Percentiles rank a stretch among this genome's conserved stretches.
Evolutionary conservation across 768 basidiomycete genomes (phyloP).

Genomic region (Pleurotus citrinopileatus): DNA sequence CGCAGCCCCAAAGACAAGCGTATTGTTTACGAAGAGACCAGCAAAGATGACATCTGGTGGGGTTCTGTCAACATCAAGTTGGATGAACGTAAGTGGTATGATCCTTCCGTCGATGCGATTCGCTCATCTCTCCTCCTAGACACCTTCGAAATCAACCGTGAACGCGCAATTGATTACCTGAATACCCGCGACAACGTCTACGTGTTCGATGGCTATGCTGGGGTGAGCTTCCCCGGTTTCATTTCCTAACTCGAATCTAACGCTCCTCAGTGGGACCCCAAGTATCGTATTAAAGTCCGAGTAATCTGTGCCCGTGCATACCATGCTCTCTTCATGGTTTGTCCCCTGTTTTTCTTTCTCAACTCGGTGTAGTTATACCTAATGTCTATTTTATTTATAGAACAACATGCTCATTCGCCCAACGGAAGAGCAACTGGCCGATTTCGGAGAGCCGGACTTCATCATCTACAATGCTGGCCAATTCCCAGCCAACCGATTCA

Average conservation of each 20-base stretch:
- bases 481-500: constrained; percentile 99
- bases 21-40: constrained; percentile 95
- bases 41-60: constrained; percentile 99
- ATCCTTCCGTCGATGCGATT: not conserved
- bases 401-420: constrained; percentile 99
- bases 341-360: constrained; percentile 24
- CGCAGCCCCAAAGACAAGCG: constrained; percentile 99
- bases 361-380: not conserved
- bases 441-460: constrained; percentile 98
- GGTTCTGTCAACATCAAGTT: constrained; percentile 99
- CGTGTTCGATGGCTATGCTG: constrained; percentile 94
- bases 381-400: constrained; percentile 36
- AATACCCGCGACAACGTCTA: constrained; percentile 99
- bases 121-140: constrained; percentile 38
- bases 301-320: constrained; percentile 98
- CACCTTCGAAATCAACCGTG: constrained; percentile 99
- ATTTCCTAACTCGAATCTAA: constrained; percentile 10
- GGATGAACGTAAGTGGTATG: constrained; percentile 74
- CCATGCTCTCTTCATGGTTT: constrained; percentile 97
- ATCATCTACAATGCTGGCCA: constrained; percentile 99
- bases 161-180: constrained; percentile 97
- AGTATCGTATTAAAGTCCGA: constrained; percentile 99
- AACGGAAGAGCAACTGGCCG: constrained; percentile 87
- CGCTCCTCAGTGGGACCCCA: constrained; percentile 83
- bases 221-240: constrained; percentile 43